A percentile compares a stretch with the other conserved stretches of the same genome.
These are phyloP conservation scores for Fusarium sp. DNA, from an alignment of 2,329 filamentous ascomycete species.

Conservation along the genomic window DNA sequence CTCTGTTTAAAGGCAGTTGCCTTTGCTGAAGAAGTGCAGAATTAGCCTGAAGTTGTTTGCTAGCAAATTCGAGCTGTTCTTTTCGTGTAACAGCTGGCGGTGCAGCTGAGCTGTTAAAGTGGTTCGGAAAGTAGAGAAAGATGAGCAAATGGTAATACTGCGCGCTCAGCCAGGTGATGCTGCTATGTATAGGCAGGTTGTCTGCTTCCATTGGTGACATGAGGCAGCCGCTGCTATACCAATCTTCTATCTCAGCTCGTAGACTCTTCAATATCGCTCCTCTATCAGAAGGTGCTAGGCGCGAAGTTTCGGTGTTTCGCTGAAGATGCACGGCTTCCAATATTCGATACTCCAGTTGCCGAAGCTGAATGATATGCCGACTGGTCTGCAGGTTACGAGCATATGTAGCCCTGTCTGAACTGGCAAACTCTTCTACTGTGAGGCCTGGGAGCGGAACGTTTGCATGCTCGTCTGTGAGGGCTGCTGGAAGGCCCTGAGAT, in stretches of 20 bases:
- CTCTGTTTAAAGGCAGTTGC: constrained; percentile 56
- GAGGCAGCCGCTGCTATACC: constrained; percentile 59
- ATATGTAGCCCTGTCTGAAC: constrained; percentile 51
- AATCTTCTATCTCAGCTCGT: constrained; percentile 58
- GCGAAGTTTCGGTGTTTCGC: constrained; percentile 45
- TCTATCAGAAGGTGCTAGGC: constrained; percentile 48
- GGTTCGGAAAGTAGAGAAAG: constrained; percentile 56
- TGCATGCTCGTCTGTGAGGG: constrained; percentile 53
- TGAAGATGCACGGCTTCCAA: constrained; percentile 52
- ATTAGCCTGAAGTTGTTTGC: constrained; percentile 57
- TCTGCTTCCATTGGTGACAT: constrained; percentile 56
- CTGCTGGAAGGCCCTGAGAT: constrained; percentile 54
- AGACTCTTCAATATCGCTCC: constrained; percentile 49
- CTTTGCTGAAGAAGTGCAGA: constrained; percentile 56
- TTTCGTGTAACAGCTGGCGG: constrained; percentile 41
- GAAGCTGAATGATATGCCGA: constrained; percentile 58
- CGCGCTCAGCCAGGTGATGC: constrained; percentile 57
- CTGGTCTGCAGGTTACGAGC: constrained; percentile 57
- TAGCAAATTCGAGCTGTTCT: constrained; percentile 54
- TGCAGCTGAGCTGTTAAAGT: constrained; percentile 52
- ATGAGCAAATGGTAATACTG: constrained; percentile 59
- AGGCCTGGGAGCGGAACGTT: constrained; percentile 57
- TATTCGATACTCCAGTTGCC: constrained; percentile 57
- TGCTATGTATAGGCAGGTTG: constrained; percentile 58
- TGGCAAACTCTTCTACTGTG: constrained; percentile 59